Evolutionary conservation across 495 filamentous ascomycete genomes (phyloP).

Genomic region (Podospora pseudoanserina): DNA sequence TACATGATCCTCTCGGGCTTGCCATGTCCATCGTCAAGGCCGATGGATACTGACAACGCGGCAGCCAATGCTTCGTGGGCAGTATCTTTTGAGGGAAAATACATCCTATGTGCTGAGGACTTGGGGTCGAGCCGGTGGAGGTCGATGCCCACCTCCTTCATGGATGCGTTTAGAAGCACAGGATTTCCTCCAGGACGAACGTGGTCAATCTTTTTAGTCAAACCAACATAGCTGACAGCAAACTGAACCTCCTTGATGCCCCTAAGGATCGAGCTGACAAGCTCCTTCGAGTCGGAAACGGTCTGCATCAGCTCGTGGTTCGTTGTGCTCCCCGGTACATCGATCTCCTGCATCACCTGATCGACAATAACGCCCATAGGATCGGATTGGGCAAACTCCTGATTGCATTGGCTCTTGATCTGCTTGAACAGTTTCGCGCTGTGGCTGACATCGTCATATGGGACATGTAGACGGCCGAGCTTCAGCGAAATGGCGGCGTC

Average conservation of each 20-base stretch:
- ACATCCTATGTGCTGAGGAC: constrained; percentile 96
- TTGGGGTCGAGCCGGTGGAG: constrained; percentile 89
- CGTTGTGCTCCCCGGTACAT: constrained; percentile 61
- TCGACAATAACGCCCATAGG: constrained; percentile 61
- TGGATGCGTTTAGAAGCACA: constrained; percentile 78
- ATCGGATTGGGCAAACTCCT: constrained; percentile 29
- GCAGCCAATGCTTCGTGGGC: constrained; percentile 94
- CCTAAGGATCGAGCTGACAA: constrained; percentile 81
- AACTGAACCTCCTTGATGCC: constrained; percentile 96
- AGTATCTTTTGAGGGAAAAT: constrained; percentile 88
- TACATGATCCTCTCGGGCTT: constrained; percentile 86
- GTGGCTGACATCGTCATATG: constrained; percentile 77
- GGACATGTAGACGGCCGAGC: constrained; percentile 82
- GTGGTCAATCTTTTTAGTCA: constrained; percentile 71
- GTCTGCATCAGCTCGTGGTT: constrained; percentile 77
- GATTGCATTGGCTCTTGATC: constrained; percentile 30
- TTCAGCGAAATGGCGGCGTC: constrained; percentile 90
- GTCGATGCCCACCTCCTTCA: constrained; percentile 94
- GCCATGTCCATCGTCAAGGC: constrained; percentile 80
- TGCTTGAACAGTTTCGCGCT: constrained; percentile 51
- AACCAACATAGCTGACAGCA: constrained; percentile 84
- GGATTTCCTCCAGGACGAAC: constrained; percentile 62
- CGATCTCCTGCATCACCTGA: constrained; percentile 75
- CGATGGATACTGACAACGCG: constrained; percentile 86
- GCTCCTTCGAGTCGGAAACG: constrained; percentile 89